Conservation (phyloP, 345 rosid species). For the Adansonia digitata region DNA sequence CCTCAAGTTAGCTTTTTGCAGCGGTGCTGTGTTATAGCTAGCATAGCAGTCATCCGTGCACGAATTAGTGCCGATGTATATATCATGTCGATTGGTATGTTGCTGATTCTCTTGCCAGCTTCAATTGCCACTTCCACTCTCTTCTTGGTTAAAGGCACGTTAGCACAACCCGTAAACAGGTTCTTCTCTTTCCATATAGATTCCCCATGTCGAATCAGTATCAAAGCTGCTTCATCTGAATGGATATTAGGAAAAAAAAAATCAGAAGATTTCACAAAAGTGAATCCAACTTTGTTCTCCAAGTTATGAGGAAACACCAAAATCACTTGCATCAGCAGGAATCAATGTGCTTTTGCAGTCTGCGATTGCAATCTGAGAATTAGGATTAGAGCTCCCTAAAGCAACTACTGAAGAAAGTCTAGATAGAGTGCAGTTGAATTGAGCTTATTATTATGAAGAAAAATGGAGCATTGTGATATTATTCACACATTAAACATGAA, state of each 20-base stretch:
- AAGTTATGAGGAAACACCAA: constrained; percentile 1
- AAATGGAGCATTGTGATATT: neutral
- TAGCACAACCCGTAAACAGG: constrained; percentile 95
- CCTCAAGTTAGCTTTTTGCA: constrained; percentile 34
- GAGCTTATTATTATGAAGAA: neutral
- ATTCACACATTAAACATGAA: neutral
- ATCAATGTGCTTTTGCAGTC: constrained; percentile 1
- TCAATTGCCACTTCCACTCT: constrained; percentile 97
- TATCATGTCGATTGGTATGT: constrained; percentile 91
- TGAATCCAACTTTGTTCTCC: neutral
- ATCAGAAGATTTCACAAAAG: constrained; percentile 13
- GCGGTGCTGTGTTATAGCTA: constrained; percentile 97
- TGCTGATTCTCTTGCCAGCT: constrained; percentile 95
- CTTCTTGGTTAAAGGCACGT: constrained; percentile 86
- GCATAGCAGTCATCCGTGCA: constrained; percentile 99
- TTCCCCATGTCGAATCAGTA: constrained; percentile 89
- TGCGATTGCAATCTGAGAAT: neutral
- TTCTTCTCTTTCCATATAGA: constrained; percentile 98
- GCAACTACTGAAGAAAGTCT: neutral
- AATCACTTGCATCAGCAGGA: neutral
- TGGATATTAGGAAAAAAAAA: neutral
- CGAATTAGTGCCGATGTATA: constrained; percentile 87
- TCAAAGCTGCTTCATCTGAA: constrained; percentile 81
- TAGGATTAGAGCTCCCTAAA: neutral
- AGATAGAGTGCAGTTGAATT: neutral